Conservation (phyloP, 148 eudicot genomes). For the Beta vulgaris region DNA sequence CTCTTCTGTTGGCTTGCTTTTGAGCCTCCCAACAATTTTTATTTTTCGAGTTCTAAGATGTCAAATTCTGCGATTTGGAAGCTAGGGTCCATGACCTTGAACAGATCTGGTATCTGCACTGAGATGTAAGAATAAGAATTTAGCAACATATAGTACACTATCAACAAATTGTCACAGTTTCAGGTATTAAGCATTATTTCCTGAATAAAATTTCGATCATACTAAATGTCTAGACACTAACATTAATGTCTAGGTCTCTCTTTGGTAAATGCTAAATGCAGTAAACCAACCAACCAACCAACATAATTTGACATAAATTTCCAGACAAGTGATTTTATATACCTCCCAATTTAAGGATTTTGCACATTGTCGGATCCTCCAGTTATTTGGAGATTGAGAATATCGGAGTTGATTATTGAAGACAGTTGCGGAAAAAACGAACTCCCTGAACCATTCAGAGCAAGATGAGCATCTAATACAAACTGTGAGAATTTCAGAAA, state of each 20-base stretch:
- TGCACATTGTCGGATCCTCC: background rate
- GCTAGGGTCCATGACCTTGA: background rate
- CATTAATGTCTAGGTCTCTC: too few species aligned
- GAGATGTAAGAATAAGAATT: background rate
- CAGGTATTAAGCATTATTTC: background rate
- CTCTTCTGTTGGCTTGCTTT: background rate
- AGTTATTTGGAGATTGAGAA: slow-evolving; percentile 1
- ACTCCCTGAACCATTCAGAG: slow-evolving; percentile 49
- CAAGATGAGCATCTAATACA: background rate
- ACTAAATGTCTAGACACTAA: background rate
- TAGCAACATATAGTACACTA: too few species aligned
- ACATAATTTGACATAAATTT: background rate
- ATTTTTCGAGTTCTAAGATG: background rate
- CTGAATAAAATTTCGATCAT: background rate
- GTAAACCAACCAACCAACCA: too few species aligned
- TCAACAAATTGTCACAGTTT: background rate
- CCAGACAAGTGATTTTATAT: background rate
- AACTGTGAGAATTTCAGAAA: background rate
- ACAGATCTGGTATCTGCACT: background rate
- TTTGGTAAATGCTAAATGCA: background rate
- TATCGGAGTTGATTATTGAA: slow-evolving; percentile 36
- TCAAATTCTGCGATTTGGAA: background rate
- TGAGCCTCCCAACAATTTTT: background rate
- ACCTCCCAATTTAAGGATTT: slow-evolving; percentile 6
- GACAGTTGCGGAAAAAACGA: slow-evolving; percentile 94